Conservation (phyloP, 352 stramenopile genomes). For the Phytophthora constricta region DNA sequence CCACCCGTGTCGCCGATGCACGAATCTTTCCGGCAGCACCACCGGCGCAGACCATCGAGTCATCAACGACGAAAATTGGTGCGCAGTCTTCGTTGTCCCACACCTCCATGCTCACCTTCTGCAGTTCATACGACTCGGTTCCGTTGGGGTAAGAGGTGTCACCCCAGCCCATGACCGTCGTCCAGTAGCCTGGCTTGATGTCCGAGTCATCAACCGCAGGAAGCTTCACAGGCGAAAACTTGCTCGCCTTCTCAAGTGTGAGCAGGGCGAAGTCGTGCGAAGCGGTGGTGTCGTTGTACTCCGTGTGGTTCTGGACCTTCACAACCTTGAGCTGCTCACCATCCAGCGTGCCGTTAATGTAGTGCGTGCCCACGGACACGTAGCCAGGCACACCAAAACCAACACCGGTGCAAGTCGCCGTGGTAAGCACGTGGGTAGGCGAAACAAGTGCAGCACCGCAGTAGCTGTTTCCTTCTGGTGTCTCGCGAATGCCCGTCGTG, state of each 20-base stretch:
- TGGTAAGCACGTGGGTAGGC: slow-evolving; percentile 37
- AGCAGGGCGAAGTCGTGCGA: slow-evolving; percentile 53
- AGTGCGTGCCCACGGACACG: slow-evolving; percentile 49
- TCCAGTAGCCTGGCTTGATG: slow-evolving; percentile 21
- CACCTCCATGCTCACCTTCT: slow-evolving; percentile 41
- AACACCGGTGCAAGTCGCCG: slow-evolving; percentile 35
- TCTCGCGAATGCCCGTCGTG: slow-evolving; percentile 34
- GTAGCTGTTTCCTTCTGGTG: slow-evolving; percentile 19
- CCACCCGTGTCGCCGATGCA: slow-evolving; percentile 60
- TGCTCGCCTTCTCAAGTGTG: slow-evolving; percentile 35
- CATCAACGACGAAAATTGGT: slow-evolving; percentile 24
- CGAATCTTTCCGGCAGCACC: slow-evolving; percentile 38
- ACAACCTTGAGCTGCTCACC: slow-evolving; percentile 37
- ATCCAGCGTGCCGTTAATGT: slow-evolving; percentile 32
- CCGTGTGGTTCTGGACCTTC: slow-evolving; percentile 37
- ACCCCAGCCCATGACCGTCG: slow-evolving; percentile 42
- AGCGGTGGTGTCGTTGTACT: slow-evolving; percentile 21
- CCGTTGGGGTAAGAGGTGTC: slow-evolving; percentile 29
- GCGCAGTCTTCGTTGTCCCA: slow-evolving; percentile 42
- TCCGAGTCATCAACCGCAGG: slow-evolving; percentile 32
- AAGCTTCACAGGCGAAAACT: slow-evolving; percentile 36
- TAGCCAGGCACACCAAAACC: slow-evolving; percentile 36
- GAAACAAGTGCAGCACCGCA: slow-evolving; percentile 21
- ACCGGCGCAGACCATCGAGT: slow-evolving; percentile 52
- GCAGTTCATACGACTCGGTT: slow-evolving; percentile 30